Conservation (phyloP, 2,329 filamentous ascomycete genomes). For the Alternaria arbusti region DNA sequence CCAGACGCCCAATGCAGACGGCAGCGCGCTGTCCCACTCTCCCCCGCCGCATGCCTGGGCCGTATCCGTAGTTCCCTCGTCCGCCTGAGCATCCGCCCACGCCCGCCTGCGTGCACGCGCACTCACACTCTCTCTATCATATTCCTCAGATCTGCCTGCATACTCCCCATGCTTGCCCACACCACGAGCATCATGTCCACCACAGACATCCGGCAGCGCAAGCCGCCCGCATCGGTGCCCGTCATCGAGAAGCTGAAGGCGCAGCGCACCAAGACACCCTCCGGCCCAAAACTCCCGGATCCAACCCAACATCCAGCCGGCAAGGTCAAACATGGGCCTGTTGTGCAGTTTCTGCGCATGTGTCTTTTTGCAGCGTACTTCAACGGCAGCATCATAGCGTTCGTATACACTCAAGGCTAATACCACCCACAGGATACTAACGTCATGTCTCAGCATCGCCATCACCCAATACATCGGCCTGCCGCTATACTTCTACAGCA, state of each 20-base stretch:
- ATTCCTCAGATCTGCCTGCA: conserved; percentile 1
- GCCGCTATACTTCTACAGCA: conserved; percentile 76
- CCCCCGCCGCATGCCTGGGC: conserved; percentile 5
- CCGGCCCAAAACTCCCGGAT: conserved; percentile 3
- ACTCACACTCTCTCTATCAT: conserved; percentile 6
- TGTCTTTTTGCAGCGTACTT: conserved; percentile 55
- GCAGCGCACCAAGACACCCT: conserved; percentile 16
- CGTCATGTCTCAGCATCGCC: conserved; percentile 52
- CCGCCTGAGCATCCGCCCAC: conserved; percentile 18
- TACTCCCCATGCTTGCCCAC: conserved; percentile 2
- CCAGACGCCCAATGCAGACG: conserved; percentile 6
- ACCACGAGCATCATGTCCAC: conserved; percentile 32
- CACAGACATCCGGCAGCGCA: conserved; percentile 41
- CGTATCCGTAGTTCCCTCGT: conserved; percentile 12
- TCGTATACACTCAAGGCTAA: conserved; percentile 23
- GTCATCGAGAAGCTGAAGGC: conserved; percentile 21
- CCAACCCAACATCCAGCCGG: conserved; percentile 41
- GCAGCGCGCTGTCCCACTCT: conserved; percentile 10
- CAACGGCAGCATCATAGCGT: conserved; percentile 51
- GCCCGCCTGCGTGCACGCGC: conserved; percentile 14
- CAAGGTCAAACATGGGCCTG: conserved; percentile 51
- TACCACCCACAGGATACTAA: conserved; percentile 31
- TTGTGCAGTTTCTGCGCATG: conserved; percentile 53
- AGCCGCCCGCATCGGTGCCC: conserved; percentile 35
- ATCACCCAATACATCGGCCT: conserved; percentile 74